Percentiles rank a stretch among this genome's conserved stretches.
These are phyloP conservation scores for Cryptosporidium tyzzeri DNA, from an alignment of 169 alveolate genomes.

Conservation along the genomic window DNA sequence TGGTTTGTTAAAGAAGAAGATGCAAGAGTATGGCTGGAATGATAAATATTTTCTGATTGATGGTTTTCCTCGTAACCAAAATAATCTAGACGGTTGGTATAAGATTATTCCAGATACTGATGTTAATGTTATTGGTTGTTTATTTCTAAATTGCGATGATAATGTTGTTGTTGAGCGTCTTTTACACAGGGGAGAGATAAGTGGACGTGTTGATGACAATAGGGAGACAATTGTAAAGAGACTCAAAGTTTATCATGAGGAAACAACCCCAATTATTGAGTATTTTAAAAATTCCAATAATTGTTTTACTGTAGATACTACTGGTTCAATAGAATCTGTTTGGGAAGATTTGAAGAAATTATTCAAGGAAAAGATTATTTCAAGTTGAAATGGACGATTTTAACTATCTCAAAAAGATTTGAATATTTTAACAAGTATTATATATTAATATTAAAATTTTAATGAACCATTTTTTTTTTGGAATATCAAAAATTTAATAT, in stretches of 20 bases:
- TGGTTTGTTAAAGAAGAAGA: conserved; percentile 88
- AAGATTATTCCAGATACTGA: conserved; percentile 79
- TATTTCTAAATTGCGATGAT: conserved; percentile 84
- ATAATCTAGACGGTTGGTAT: conserved; percentile 89
- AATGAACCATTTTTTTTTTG: neutral
- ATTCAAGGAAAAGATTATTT: conserved; percentile 9
- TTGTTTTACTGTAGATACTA: conserved; percentile 84
- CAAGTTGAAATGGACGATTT: neutral
- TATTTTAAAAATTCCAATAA: conserved; percentile 84
- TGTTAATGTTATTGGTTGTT: conserved; percentile 79
- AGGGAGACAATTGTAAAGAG: conserved; percentile 92
- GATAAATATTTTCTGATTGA: conserved; percentile 90
- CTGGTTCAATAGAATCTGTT: conserved; percentile 84
- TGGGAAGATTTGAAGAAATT: conserved; percentile 80
- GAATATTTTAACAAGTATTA: no score
- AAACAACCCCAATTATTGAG: conserved; percentile 92
- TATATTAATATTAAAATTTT: no score
- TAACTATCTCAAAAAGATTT: no score
- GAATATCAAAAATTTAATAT: neutral
- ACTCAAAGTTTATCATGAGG: conserved; percentile 91
- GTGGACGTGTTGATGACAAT: conserved; percentile 97
- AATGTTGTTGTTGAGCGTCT: conserved; percentile 85
- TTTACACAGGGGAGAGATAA: conserved; percentile 85
- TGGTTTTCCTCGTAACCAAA: conserved; percentile 96
- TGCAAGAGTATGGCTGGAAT: conserved; percentile 91